These are phyloP conservation scores for Sechiopsis laciniata DNA, from an alignment of 306 rosid species.

Conservation along the genomic window DNA sequence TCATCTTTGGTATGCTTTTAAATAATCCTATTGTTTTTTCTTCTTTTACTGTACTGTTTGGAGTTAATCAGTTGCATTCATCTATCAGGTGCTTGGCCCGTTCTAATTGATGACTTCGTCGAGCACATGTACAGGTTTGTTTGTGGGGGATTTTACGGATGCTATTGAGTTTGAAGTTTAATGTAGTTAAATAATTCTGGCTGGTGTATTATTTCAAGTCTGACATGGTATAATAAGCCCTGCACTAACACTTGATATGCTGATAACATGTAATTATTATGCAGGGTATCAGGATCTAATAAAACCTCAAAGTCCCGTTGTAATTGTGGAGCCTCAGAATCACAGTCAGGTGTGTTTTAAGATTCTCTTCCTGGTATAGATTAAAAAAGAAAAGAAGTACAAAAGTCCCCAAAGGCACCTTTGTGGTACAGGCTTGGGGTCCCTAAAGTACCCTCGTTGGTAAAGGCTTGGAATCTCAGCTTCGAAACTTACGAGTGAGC, in stretches of 20 bases:
- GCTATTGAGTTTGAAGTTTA: constrained; percentile 2
- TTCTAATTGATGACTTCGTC: constrained; percentile 87
- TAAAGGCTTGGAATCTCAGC: no score
- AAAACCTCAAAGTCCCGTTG: constrained; percentile 39
- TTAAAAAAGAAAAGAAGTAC: not conserved
- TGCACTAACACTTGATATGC: not conserved
- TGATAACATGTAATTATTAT: not conserved
- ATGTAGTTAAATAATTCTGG: not conserved
- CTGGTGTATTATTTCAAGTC: not conserved
- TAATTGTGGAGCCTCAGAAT: constrained; percentile 65
- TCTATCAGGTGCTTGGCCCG: constrained; percentile 97
- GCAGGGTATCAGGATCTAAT: constrained; percentile 57
- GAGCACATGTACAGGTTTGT: constrained; percentile 94
- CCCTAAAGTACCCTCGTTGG: no score
- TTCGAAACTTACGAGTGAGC: no score
- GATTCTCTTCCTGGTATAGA: constrained; percentile 58
- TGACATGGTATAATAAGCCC: not conserved
- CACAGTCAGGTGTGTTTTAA: constrained; percentile 41
- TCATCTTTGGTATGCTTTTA: not conserved
- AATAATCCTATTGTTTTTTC: not conserved
- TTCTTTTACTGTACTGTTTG: not conserved
- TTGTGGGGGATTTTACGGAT: constrained; percentile 22
- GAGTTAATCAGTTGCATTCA: constrained; percentile 7
- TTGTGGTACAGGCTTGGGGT: no score
- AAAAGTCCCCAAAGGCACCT: not conserved